Evolutionary conservation across 108 stramenopile genomes (phyloP).

Genomic region (Schizochytrium sp.): DNA sequence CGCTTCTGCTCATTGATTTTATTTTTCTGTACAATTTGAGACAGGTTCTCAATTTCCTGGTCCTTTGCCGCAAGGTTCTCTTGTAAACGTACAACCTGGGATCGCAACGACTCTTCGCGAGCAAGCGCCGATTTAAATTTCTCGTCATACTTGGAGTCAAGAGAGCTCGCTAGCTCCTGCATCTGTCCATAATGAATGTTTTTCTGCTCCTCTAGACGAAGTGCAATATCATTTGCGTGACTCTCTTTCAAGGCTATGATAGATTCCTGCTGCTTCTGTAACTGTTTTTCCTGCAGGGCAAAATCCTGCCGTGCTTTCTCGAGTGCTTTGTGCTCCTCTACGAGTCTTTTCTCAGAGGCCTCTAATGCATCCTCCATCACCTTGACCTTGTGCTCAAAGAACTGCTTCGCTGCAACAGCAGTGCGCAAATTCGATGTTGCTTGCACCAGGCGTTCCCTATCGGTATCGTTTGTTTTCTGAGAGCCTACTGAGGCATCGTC

Average conservation of each 20-base stretch:
- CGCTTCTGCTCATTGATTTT: neutral
- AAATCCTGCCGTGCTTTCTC: neutral
- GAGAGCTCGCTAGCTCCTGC: too few species aligned
- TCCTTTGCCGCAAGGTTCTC: slow-evolving; percentile 9
- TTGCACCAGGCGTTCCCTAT: neutral
- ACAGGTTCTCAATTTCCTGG: neutral
- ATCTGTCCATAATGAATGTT: too few species aligned
- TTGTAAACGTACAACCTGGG: too few species aligned
- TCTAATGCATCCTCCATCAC: neutral
- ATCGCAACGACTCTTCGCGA: too few species aligned
- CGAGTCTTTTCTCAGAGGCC: neutral
- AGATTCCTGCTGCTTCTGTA: neutral
- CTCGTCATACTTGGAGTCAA: too few species aligned
- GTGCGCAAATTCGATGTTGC: neutral
- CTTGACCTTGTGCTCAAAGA: neutral
- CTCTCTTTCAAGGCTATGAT: too few species aligned
- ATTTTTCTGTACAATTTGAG: neutral
- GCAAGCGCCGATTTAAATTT: too few species aligned
- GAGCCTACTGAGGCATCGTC: neutral
- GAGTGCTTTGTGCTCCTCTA: neutral
- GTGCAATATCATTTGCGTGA: too few species aligned
- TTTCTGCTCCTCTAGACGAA: too few species aligned
- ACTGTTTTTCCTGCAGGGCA: neutral
- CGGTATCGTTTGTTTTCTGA: neutral
- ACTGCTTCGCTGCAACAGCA: neutral